Conservation (phyloP, 345 rosid species). For the Boechera retrofracta region DNA sequence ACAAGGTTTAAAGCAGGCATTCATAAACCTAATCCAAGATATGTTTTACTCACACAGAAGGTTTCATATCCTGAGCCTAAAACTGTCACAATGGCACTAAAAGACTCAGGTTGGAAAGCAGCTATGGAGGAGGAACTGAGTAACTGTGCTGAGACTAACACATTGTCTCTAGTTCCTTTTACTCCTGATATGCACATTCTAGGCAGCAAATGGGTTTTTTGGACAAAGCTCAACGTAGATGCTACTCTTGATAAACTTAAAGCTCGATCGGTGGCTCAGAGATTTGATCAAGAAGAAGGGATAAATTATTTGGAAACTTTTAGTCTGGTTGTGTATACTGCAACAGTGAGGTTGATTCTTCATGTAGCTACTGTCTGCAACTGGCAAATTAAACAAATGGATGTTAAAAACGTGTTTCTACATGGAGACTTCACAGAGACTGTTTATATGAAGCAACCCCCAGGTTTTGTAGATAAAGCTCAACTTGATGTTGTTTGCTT, state of each 20-base stretch:
- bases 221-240: neutral
- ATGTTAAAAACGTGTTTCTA: neutral
- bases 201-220: neutral
- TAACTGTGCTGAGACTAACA: neutral
- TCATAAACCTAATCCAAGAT: neutral
- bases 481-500: neutral
- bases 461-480: neutral
- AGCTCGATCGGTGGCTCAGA: neutral
- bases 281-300: neutral
- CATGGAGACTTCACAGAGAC: neutral
- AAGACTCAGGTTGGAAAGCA: neutral
- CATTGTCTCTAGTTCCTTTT: fast-evolving
- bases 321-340: neutral
- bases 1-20: neutral
- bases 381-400: neutral
- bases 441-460: neutral
- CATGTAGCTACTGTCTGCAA: neutral
- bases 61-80: neutral
- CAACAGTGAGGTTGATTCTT: neutral
- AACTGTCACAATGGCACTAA: neutral
- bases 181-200: neutral
- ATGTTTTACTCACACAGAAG: neutral
- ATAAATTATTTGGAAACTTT: neutral
- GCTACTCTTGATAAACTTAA: neutral
- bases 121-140: neutral